Evolutionary conservation across 768 basidiomycete genomes (phyloP).

Genomic region (Mycena vulgaris): DNA sequence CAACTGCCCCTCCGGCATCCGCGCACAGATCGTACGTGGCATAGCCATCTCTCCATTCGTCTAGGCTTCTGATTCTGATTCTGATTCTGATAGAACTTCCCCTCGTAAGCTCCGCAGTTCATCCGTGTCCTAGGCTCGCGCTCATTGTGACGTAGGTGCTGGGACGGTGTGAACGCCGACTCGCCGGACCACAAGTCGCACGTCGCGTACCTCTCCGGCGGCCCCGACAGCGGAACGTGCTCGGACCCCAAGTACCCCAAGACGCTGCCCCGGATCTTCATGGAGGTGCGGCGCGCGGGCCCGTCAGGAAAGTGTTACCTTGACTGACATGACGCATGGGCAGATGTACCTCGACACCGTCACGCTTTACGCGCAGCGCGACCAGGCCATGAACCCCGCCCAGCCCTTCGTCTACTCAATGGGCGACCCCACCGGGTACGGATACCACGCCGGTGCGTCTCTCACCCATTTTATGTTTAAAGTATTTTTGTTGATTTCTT

Average conservation of each 20-base stretch:
- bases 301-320: not conserved
- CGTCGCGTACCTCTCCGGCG: slow-evolving; percentile 62
- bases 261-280: slow-evolving; percentile 64
- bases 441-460: slow-evolving; percentile 67
- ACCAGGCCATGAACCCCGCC: slow-evolving; percentile 60
- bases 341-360: slow-evolving; percentile 64
- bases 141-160: slow-evolving; percentile 67
- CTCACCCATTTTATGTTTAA: no score
- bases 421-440: slow-evolving; percentile 77
- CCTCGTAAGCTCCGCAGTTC: slow-evolving; percentile 20
- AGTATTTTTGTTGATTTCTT: not conserved
- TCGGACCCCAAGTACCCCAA: slow-evolving; percentile 62
- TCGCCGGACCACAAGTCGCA: slow-evolving; percentile 69
- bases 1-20: slow-evolving; percentile 62
- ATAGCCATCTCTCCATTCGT: not conserved
- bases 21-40: slow-evolving; percentile 62
- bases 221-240: slow-evolving; percentile 66
- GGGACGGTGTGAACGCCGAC: slow-evolving; percentile 69
- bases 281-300: slow-evolving; percentile 57
- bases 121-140: not conserved
- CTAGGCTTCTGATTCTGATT: slow-evolving; percentile 5
- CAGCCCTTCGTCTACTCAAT: slow-evolving; percentile 68
- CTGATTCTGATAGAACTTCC: slow-evolving; percentile 26
- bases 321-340: slow-evolving; percentile 10
- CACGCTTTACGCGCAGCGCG: slow-evolving; percentile 52